Percentiles rank a stretch among this genome's conserved stretches.
phyloP scores from a whole-genome alignment of 345 rosid genomes.

The Citropsis articulata region DNA sequence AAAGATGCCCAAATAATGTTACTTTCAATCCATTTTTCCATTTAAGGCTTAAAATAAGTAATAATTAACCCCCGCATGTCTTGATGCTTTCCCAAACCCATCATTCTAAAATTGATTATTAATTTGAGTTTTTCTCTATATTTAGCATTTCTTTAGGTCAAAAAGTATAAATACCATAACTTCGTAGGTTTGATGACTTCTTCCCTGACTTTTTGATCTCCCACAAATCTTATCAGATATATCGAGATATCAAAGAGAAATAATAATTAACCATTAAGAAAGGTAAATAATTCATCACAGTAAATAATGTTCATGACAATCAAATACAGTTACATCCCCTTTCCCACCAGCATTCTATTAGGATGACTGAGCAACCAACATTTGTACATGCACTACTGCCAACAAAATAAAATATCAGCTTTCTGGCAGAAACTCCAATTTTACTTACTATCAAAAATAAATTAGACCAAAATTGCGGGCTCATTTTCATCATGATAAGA shows the following conservation, averaged over 20 bases:
- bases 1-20: not conserved
- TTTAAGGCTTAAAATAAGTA: not conserved
- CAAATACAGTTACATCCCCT: not conserved
- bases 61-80: not conserved
- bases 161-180: not conserved
- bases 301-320: not conserved
- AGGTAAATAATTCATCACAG: not conserved
- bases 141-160: conserved; percentile 5
- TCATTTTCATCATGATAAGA: not conserved
- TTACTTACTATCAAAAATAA: not conserved
- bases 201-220: not conserved
- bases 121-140: not conserved
- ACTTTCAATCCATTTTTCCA: not conserved
- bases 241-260: not conserved
- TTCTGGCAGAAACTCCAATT: not conserved
- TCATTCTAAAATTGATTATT: not conserved
- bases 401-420: not conserved
- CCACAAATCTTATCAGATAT: not conserved
- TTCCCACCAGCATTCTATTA: not conserved
- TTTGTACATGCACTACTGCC: not conserved
- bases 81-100: not conserved
- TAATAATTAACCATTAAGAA: not conserved
- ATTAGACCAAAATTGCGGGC: not conserved
- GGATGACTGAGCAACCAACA: not conserved
- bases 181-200: not conserved